Evolutionary conservation across 768 basidiomycete species (phyloP).

Genomic region (Mycena sanguinolenta): DNA sequence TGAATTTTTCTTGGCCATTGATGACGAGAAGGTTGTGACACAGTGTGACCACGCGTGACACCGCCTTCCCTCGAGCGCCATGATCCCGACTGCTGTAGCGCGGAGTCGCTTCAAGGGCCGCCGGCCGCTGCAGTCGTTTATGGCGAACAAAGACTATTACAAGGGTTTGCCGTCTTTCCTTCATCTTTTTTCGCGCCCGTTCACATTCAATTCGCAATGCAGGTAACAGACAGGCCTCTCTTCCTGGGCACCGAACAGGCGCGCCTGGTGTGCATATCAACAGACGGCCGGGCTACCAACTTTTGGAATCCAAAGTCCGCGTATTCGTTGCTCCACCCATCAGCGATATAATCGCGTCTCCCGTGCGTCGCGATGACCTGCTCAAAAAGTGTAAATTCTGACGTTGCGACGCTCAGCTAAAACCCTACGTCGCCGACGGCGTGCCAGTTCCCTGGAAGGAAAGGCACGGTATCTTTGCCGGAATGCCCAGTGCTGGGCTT

Average conservation of each 20-base stretch:
- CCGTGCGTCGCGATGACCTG: constrained; percentile 53
- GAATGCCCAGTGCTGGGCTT: constrained; percentile 55
- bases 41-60: constrained; percentile 17
- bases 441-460: constrained; percentile 53
- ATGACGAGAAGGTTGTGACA: constrained; percentile 29
- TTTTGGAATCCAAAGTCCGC: constrained; percentile 87
- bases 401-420: constrained; percentile 62
- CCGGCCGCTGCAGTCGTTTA: constrained; percentile 84
- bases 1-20: constrained; percentile 61
- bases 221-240: constrained; percentile 88
- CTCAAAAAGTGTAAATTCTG: constrained; percentile 11
- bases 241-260: constrained; percentile 89
- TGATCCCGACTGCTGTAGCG: constrained; percentile 75
- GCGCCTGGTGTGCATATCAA: constrained; percentile 89
- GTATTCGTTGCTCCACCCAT: constrained; percentile 87
- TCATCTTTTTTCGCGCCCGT: neutral
- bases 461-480: constrained; percentile 54
- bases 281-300: constrained; percentile 84
- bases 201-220: constrained; percentile 3
- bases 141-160: constrained; percentile 96
- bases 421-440: constrained; percentile 72
- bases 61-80: constrained; percentile 43
- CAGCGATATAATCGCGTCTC: constrained; percentile 68
- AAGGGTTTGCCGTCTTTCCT: constrained; percentile 72
- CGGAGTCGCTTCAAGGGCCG: constrained; percentile 88